Evolutionary conservation across 495 filamentous ascomycete species (phyloP).

Genomic region (Penicillium chermesinum): DNA sequence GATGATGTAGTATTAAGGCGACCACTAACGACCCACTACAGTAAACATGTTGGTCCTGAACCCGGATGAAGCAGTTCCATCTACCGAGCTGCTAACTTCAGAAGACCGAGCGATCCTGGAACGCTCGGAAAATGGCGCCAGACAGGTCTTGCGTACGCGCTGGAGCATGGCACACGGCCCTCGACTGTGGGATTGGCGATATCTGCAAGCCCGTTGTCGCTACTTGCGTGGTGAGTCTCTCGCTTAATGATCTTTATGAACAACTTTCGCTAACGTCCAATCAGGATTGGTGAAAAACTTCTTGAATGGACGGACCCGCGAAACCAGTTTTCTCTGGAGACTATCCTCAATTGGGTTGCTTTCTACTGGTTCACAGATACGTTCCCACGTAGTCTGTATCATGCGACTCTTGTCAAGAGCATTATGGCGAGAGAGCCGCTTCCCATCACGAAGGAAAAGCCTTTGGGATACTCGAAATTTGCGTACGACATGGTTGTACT

Average conservation of each 20-base stretch:
- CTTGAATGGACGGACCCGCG: conserved; percentile 50
- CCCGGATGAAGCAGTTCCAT: background rate
- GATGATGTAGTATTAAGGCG: background rate
- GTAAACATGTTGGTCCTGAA: conserved; percentile 15
- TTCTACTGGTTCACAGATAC: conserved; percentile 57
- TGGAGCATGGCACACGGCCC: conserved; percentile 49
- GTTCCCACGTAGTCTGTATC: conserved; percentile 45
- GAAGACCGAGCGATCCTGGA: conserved; percentile 6
- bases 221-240: conserved; percentile 46
- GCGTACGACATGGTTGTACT: conserved; percentile 41
- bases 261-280: background rate
- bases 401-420: conserved; percentile 29
- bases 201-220: conserved; percentile 46
- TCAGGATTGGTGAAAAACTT: conserved; percentile 53
- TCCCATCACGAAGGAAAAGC: conserved; percentile 30
- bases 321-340: conserved; percentile 33
- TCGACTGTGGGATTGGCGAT: conserved; percentile 50
- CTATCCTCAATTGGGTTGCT: conserved; percentile 43
- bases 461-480: conserved; percentile 51
- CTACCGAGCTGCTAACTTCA: background rate
- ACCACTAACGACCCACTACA: background rate
- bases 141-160: conserved; percentile 37
- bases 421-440: background rate
- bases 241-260: background rate
- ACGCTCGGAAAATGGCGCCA: conserved; percentile 10